Conservation (phyloP, 805 yeast genomes). For the Spathaspora passalidarum region DNA sequence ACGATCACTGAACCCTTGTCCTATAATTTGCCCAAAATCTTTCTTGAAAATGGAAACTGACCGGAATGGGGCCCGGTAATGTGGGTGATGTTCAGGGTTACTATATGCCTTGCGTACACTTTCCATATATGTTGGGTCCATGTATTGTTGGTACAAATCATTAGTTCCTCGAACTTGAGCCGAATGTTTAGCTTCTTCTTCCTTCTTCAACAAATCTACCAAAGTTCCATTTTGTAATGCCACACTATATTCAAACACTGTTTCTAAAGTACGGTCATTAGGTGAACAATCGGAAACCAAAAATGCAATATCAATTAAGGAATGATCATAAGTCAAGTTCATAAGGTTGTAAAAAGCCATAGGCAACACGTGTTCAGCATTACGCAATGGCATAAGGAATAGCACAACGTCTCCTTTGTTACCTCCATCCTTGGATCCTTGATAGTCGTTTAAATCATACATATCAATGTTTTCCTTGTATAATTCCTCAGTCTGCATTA, state of each 20-base stretch:
- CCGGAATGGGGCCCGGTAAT: slow-evolving; percentile 68
- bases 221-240: slow-evolving; percentile 72
- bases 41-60: slow-evolving; percentile 76
- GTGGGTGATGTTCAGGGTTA: slow-evolving; percentile 60
- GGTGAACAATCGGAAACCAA: slow-evolving; percentile 76
- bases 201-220: slow-evolving; percentile 43
- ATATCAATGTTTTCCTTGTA: slow-evolving; percentile 50
- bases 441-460: slow-evolving; percentile 59
- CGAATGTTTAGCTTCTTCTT: slow-evolving; percentile 30
- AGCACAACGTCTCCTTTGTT: slow-evolving; percentile 60
- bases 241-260: slow-evolving; percentile 60
- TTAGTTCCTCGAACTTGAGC: slow-evolving; percentile 49
- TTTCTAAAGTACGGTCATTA: slow-evolving; percentile 63
- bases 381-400: slow-evolving; percentile 71
- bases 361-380: slow-evolving; percentile 74
- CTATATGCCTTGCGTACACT: slow-evolving; percentile 56
- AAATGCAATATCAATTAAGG: slow-evolving; percentile 74
- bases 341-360: slow-evolving; percentile 81
- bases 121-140: slow-evolving; percentile 61
- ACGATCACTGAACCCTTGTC: slow-evolving; percentile 80
- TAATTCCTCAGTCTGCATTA: slow-evolving; percentile 26
- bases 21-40: slow-evolving; percentile 81
- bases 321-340: slow-evolving; percentile 84
- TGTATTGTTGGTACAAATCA: slow-evolving; percentile 65
- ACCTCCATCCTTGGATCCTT: slow-evolving; percentile 51